A percentile compares a stretch with the other conserved stretches of the same genome.
Conservation (phyloP, 768 basidiomycete genomes). For the Neoboletus magnificus region DNA sequence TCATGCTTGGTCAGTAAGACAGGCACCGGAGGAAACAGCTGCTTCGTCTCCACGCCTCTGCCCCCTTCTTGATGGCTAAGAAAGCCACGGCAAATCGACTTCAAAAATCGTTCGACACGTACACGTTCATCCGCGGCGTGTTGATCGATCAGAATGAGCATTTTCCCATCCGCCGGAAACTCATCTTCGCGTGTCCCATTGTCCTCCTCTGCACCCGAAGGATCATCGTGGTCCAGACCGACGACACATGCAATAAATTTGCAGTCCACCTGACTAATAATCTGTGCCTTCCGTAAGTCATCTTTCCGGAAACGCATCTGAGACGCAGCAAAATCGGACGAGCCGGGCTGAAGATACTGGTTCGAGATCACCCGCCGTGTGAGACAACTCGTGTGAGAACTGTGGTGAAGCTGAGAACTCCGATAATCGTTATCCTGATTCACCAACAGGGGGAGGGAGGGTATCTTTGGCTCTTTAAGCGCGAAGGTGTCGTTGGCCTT, state of each 20-base stretch:
- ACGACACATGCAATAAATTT: constrained; percentile 86
- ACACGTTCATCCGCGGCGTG: constrained; percentile 98
- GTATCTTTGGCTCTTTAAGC: constrained; percentile 46
- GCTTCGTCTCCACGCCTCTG: constrained; percentile 37
- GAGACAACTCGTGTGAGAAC: constrained; percentile 13
- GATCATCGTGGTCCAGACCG: constrained; percentile 20
- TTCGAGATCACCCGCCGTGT: constrained; percentile 3
- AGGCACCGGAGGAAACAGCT: constrained; percentile 52
- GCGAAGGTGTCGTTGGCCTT: constrained; percentile 60
- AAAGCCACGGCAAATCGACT: constrained; percentile 69
- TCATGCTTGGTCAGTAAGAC: constrained; percentile 69
- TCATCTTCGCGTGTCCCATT: constrained; percentile 14
- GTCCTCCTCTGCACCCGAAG: constrained; percentile 13
- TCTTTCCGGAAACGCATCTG: constrained; percentile 44
- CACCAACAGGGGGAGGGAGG: constrained; percentile 24
- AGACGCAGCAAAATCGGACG: constrained; percentile 15
- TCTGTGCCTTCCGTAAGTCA: constrained; percentile 52
- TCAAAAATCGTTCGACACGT: constrained; percentile 81
- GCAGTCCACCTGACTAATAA: constrained; percentile 82
- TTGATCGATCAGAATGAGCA: constrained; percentile 86
- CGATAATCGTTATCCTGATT: constrained; percentile 13
- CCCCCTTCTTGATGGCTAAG: constrained; percentile 39
- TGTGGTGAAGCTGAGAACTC: constrained; percentile 4
- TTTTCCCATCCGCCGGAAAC: constrained; percentile 17
- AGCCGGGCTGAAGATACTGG: constrained; percentile 10